Evolutionary conservation across 2,329 filamentous ascomycete genomes (phyloP).

Genomic region (Ascosphaera apis): DNA sequence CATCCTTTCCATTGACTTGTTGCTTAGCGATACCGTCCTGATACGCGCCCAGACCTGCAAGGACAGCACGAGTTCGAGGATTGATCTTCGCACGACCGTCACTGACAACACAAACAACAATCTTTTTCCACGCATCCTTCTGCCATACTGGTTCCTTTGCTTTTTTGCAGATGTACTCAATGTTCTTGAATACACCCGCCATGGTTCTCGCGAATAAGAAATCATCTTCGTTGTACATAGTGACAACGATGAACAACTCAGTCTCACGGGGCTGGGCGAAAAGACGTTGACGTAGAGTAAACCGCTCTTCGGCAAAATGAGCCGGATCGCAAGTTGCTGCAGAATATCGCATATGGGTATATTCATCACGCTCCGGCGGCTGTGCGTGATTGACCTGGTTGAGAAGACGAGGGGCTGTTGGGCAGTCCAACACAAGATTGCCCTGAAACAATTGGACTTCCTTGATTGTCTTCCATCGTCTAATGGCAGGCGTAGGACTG

Average conservation of each 20-base stretch:
- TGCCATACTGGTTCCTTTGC: conserved; percentile 83
- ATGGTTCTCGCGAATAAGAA: conserved; percentile 86
- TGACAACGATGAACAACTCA: conserved; percentile 87
- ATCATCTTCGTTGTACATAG: conserved; percentile 99
- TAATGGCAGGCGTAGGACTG: conserved; percentile 39
- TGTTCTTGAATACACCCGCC: conserved; percentile 95
- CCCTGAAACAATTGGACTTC: conserved; percentile 93
- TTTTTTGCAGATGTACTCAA: conserved; percentile 91
- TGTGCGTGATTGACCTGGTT: conserved; percentile 69
- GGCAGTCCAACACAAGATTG: conserved; percentile 91
- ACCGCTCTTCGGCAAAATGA: conserved; percentile 71
- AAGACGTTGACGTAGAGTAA: conserved; percentile 72
- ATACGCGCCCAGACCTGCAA: conserved; percentile 88
- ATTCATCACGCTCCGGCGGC: conserved; percentile 57
- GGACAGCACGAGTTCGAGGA: conserved; percentile 61
- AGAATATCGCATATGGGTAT: conserved; percentile 64
- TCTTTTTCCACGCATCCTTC: conserved; percentile 89
- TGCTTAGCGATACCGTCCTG: conserved; percentile 98
- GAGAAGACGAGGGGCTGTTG: conserved; percentile 68
- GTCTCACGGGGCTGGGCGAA: conserved; percentile 85
- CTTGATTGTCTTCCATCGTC: conserved; percentile 95
- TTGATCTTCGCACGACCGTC: conserved; percentile 97
- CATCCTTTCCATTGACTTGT: conserved; percentile 87
- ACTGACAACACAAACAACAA: conserved; percentile 92
- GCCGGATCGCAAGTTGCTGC: conserved; percentile 84